Evolutionary conservation across 78 protist genomes (phyloP), one percentile per base, ranked within the genome.

Genomic region (Dictyostelium firmibasis): DNA sequence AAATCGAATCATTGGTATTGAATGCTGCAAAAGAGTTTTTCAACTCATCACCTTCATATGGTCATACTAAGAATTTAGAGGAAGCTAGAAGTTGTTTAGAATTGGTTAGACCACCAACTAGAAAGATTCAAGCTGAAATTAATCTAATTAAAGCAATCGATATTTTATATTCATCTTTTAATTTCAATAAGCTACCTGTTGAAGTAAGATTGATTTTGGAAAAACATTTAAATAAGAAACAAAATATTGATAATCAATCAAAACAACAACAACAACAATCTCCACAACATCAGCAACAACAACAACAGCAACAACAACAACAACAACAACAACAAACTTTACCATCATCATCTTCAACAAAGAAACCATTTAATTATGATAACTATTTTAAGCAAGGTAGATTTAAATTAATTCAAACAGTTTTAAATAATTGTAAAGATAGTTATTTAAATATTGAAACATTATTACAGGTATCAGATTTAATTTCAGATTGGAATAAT

Each of bases 31-130:
- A 69, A 81, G 94, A 89, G 25, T 75, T 75, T 11, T 89, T 64
- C 41, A 89, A 89, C 33, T 64, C 87, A 0, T 81, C 94, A 2
- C 25, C 86, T 3, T 29, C 74, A 10, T 89, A 60, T 47, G 75
- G 84, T 14, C 77, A 69, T 18, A 62, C 81, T 9, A 35, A 82
- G 35, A 81, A 78, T 50, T 57, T 87, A 11, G 87, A 81, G 47
- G 87, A 78, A 20, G 84, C 94, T 6, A 41, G 57, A 64, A 3
- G 75, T 11, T 89, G 94, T 89, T 38, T 89, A 23, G 87, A 89
- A 35, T 60, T 89, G 18, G 33, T 89, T 35, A 78, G 74, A 50
- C 94, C 94, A 27, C 94, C 94, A 89, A 89, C 87, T 18, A 81
- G 84, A 89, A 89, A 69, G 50, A 89, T 89, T 9, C 1, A 69